Percentiles rank a stretch among this genome's conserved stretches.
Evolutionary conservation across 2,329 filamentous ascomycete genomes (phyloP).

Genomic region (Calonectria pseudoturangicola): DNA sequence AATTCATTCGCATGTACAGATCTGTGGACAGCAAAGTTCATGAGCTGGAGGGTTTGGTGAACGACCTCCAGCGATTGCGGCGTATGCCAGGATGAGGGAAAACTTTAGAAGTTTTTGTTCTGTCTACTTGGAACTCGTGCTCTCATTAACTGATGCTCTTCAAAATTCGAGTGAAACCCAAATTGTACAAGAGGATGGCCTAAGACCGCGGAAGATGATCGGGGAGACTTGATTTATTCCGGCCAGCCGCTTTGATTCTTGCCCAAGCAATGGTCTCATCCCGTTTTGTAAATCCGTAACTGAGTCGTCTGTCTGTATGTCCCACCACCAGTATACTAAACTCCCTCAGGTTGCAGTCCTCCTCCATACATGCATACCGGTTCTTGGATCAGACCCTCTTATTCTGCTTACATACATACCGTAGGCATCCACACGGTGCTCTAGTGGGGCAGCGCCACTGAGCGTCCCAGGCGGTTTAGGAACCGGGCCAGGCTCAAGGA

Average conservation of each 20-base stretch:
- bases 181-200: neutral
- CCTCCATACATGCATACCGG: slow-evolving; percentile 39
- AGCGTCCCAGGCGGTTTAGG: slow-evolving; percentile 39
- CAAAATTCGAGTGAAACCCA: neutral
- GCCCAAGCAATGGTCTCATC: neutral
- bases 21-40: slow-evolving; percentile 67
- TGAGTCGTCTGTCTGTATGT: too few relatives aligned
- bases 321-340: neutral
- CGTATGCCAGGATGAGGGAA: slow-evolving; percentile 42
- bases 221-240: neutral
- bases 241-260: neutral
- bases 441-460: slow-evolving; percentile 34
- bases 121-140: neutral
- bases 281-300: neutral
- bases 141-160: neutral
- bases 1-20: slow-evolving; percentile 72
- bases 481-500: slow-evolving; percentile 34
- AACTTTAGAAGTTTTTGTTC: slow-evolving; percentile 8
- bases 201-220: neutral
- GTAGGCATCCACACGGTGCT: neutral
- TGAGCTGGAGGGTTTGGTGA: slow-evolving; percentile 63
- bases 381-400: slow-evolving; percentile 10
- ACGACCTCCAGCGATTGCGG: slow-evolving; percentile 57
- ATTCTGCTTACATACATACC: slow-evolving; percentile 40
- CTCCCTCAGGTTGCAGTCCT: neutral